Conservation (phyloP, 106 monocot genomes). For the Gastrodia elata region DNA sequence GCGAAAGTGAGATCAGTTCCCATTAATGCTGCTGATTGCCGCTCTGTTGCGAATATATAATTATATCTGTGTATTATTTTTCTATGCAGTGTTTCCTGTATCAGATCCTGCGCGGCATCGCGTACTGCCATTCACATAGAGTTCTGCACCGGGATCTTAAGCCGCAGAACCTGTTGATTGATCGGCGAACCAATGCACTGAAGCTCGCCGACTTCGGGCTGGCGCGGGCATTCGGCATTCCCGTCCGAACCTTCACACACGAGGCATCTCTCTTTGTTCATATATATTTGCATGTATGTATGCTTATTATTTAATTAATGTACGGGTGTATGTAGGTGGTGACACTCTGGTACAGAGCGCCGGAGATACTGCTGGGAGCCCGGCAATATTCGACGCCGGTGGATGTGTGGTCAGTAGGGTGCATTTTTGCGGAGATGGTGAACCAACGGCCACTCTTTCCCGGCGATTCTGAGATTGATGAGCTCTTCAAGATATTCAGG, state of each 20-base stretch:
- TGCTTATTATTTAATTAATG: neutral
- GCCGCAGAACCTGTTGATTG: constrained; percentile 92
- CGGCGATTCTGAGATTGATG: constrained; percentile 96
- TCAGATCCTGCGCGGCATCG: constrained; percentile 88
- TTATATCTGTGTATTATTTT: constrained; percentile 1
- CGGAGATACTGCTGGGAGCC: constrained; percentile 87
- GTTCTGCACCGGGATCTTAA: constrained; percentile 97
- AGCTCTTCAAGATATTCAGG: constrained; percentile 97
- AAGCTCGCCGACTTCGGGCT: constrained; percentile 98
- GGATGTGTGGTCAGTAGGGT: constrained; percentile 98
- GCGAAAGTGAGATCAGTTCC: constrained; percentile 48
- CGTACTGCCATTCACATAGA: constrained; percentile 95
- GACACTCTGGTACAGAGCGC: constrained; percentile 97
- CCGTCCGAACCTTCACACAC: constrained; percentile 92
- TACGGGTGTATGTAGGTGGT: too few relatives aligned
- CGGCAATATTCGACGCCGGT: constrained; percentile 89
- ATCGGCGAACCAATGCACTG: constrained; percentile 75
- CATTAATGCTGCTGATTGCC: too few relatives aligned
- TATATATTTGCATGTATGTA: neutral
- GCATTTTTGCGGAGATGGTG: constrained; percentile 99
- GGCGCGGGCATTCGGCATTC: constrained; percentile 92
- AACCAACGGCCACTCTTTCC: constrained; percentile 79
- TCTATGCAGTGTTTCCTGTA: constrained; percentile 67
- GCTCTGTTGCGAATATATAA: too few relatives aligned
- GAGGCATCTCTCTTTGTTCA: constrained; percentile 40